Conservation (phyloP, 2,329 filamentous ascomycete species). For the Sclerotiophoma versabilis region DNA sequence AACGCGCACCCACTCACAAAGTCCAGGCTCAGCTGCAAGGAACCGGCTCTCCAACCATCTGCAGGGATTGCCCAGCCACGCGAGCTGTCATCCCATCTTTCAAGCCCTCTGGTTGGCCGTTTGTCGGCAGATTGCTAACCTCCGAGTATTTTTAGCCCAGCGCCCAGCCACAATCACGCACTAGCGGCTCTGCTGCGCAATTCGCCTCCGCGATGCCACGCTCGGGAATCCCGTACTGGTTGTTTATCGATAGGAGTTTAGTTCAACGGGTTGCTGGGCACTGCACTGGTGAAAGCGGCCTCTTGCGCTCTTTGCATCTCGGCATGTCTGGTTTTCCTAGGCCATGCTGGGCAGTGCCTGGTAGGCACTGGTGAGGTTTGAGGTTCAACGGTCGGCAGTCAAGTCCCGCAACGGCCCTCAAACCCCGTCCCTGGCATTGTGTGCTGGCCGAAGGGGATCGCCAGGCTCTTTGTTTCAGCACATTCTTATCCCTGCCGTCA, state of each 20-base stretch:
- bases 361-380: neutral
- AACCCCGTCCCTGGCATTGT: neutral
- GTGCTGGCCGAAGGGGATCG: slow-evolving; percentile 8
- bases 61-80: neutral
- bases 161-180: neutral
- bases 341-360: neutral
- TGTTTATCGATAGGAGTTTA: slow-evolving; percentile 5
- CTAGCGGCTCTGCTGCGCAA: slow-evolving; percentile 16
- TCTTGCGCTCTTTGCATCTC: neutral
- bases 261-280: no score
- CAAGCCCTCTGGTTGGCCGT: neutral
- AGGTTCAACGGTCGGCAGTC: slow-evolving; percentile 3
- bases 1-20: neutral
- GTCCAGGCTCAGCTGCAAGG: slow-evolving; percentile 12
- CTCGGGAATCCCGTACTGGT: slow-evolving; percentile 1
- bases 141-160: slow-evolving; percentile 3
- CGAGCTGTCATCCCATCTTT: neutral
- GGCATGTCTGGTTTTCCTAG: no score
- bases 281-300: neutral
- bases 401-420: neutral
- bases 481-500: neutral
- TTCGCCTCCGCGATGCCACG: no score
- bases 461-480: slow-evolving; percentile 10
- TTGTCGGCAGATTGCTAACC: neutral
- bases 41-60: neutral